Evolutionary conservation across 2,329 filamentous ascomycete species (phyloP).

Genomic region (Nemania diffusa): DNA sequence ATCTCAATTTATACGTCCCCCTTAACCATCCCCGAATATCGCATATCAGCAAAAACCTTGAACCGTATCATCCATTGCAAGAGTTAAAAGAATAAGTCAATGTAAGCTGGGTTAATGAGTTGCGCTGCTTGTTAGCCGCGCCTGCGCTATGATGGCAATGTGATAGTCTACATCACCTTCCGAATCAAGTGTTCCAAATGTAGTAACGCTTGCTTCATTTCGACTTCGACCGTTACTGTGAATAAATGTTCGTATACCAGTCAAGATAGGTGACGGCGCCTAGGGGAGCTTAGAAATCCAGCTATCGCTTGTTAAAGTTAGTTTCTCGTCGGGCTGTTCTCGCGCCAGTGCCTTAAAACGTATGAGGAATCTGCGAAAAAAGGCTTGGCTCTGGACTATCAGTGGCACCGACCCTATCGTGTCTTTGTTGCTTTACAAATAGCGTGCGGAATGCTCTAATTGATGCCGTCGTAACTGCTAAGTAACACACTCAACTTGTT

Average conservation of each 20-base stretch:
- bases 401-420: background rate
- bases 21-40: too few species aligned
- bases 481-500: slow-evolving; percentile 36
- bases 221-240: background rate
- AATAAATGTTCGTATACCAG: slow-evolving; percentile 3
- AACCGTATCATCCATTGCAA: too few species aligned
- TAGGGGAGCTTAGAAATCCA: background rate
- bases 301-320: background rate
- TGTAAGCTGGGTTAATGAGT: too few species aligned
- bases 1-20: too few species aligned
- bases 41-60: too few species aligned
- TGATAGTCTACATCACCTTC: background rate
- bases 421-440: slow-evolving; percentile 31
- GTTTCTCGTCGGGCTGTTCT: background rate
- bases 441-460: slow-evolving; percentile 41
- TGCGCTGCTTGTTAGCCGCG: background rate
- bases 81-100: too few species aligned
- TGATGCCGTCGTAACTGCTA: slow-evolving; percentile 41
- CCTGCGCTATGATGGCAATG: background rate
- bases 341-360: background rate
- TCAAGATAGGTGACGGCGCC: background rate
- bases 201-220: background rate
- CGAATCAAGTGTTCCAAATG: background rate
- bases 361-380: background rate
- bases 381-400: background rate